Percentiles rank a stretch among this genome's conserved stretches.
Conservation (phyloP, 257 asterid genomes). For the Dorcoceras hygrometricum region DNA sequence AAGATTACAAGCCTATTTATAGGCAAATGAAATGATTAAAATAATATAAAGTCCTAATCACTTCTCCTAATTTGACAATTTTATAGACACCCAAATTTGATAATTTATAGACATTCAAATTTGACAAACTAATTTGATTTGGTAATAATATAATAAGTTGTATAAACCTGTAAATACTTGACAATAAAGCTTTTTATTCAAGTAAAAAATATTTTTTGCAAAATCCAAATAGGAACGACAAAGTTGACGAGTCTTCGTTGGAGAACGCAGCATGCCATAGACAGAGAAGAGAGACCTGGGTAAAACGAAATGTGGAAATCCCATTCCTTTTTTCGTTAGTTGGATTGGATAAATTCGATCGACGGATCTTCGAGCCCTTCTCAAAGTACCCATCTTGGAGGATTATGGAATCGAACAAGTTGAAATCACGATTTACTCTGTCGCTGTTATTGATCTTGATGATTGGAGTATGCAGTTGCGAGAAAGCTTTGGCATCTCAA, state of each 20-base stretch:
- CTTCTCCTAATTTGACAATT: too few relatives aligned
- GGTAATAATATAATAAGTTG: too few relatives aligned
- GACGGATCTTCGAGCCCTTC: neutral
- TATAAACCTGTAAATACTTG: too few relatives aligned
- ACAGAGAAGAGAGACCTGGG: too few relatives aligned
- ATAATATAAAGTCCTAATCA: too few relatives aligned
- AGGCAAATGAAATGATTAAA: too few relatives aligned
- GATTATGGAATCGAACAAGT: neutral
- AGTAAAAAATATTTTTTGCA: too few relatives aligned
- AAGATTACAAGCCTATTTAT: too few relatives aligned
- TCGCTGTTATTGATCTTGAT: neutral
- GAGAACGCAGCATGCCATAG: neutral
- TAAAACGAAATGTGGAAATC: neutral
- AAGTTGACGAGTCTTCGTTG: neutral
- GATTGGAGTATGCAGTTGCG: neutral
- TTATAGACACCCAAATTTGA: too few relatives aligned
- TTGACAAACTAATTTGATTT: too few relatives aligned
- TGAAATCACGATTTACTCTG: neutral
- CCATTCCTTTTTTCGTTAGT: neutral
- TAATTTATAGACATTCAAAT: too few relatives aligned
- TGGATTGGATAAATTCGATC: neutral
- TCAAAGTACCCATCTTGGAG: neutral
- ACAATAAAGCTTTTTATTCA: too few relatives aligned
- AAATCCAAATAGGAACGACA: neutral
- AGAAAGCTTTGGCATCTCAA: neutral